Evolutionary conservation across 2,329 filamentous ascomycete species (phyloP).

Genomic region (Fusarium drepaniforme): DNA sequence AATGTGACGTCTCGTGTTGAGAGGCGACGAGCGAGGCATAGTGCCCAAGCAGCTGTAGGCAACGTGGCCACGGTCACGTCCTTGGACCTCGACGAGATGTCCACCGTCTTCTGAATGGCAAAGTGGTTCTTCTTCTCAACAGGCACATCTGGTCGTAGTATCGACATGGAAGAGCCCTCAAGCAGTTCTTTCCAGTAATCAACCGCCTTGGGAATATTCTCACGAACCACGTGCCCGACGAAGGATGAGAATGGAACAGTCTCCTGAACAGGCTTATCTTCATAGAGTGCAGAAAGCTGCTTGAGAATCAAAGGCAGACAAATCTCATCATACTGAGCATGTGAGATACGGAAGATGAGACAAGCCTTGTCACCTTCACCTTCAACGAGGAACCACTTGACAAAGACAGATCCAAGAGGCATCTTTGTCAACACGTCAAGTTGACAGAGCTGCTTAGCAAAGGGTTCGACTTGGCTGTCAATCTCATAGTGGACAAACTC

Average conservation of each 20-base stretch:
- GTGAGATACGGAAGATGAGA: constrained; percentile 73
- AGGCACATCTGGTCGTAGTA: constrained; percentile 51
- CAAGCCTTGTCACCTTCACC: constrained; percentile 48
- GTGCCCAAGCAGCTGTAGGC: neutral
- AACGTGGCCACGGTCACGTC: neutral
- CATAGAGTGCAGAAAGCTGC: constrained; percentile 66
- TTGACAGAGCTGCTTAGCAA: constrained; percentile 65
- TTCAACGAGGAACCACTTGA: constrained; percentile 68
- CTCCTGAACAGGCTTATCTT: constrained; percentile 42
- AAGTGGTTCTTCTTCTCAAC: constrained; percentile 53
- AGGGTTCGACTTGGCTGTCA: constrained; percentile 61
- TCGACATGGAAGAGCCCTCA: constrained; percentile 63
- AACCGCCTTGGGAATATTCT: constrained; percentile 61
- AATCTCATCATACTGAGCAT: constrained; percentile 78
- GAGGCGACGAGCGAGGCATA: neutral
- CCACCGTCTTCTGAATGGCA: constrained; percentile 56
- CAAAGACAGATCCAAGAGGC: constrained; percentile 69
- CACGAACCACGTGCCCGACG: constrained; percentile 54
- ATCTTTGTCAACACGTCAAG: constrained; percentile 67
- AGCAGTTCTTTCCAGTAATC: constrained; percentile 73
- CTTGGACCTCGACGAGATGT: constrained; percentile 48
- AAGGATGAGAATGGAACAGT: constrained; percentile 59
- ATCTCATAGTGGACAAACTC: constrained; percentile 37
- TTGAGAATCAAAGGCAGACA: constrained; percentile 72
- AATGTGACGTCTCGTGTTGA: neutral